Evolutionary conservation across 768 basidiomycete species (phyloP).

Genomic region (Macrolepiota albuminosa): DNA sequence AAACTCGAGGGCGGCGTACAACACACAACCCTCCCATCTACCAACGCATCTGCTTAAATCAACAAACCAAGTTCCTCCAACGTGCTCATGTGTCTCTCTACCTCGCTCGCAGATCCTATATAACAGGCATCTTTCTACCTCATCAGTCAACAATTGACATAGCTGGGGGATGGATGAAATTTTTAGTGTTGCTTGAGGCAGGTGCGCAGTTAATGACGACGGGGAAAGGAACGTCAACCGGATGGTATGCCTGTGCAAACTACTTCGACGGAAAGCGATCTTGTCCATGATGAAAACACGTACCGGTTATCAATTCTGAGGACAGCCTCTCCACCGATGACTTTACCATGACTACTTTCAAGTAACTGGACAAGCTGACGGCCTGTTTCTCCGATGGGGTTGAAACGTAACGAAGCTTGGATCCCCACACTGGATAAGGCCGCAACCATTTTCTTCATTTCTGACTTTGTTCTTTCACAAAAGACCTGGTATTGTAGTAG

Average conservation of each 20-base stretch:
- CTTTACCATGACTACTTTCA: constrained; percentile 32
- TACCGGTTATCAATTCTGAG: constrained; percentile 69
- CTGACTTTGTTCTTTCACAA: constrained; percentile 53
- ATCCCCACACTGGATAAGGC: constrained; percentile 54
- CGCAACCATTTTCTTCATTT: constrained; percentile 46
- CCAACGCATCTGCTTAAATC: constrained; percentile 70
- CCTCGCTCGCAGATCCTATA: constrained; percentile 68
- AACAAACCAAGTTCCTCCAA: constrained; percentile 75
- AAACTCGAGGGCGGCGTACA: constrained; percentile 44
- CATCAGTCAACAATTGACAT: constrained; percentile 68
- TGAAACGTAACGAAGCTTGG: constrained; percentile 49
- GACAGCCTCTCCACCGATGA: constrained; percentile 67
- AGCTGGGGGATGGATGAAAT: constrained; percentile 77
- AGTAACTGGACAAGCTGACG: constrained; percentile 49
- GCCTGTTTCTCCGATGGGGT: constrained; percentile 66
- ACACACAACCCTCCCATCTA: constrained; percentile 72
- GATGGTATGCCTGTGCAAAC: constrained; percentile 52
- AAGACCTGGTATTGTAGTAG: constrained; percentile 77
- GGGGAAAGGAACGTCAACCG: constrained; percentile 76
- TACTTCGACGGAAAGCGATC: background rate
- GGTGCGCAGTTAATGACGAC: constrained; percentile 70
- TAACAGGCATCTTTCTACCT: constrained; percentile 69
- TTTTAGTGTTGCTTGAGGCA: constrained; percentile 71
- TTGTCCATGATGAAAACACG: constrained; percentile 5
- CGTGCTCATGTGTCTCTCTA: constrained; percentile 40